Conservation (phyloP, 768 basidiomycete species). For the Lactarius pseudohatsudake region DNA sequence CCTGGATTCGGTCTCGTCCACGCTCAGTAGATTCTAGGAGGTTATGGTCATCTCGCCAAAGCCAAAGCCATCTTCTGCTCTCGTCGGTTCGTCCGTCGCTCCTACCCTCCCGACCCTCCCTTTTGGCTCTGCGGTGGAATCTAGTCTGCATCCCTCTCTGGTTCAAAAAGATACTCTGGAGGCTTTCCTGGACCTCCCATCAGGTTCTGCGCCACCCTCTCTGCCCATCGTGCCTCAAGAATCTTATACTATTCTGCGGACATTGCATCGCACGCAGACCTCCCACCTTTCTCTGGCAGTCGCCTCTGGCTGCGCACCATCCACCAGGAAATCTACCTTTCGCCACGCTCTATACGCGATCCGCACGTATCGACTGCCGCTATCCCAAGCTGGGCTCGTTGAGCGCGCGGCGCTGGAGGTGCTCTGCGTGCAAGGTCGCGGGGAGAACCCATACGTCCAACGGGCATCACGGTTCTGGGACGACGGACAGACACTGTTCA, state of each 20-base stretch:
- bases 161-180: background rate
- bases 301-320: conserved; percentile 14
- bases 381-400: conserved; percentile 14
- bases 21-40: conserved; percentile 21
- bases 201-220: background rate
- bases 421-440: conserved; percentile 4
- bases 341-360: conserved; percentile 27
- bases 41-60: conserved; percentile 30
- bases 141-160: background rate
- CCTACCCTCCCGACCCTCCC: conserved; percentile 14
- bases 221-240: conserved; percentile 5
- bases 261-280: conserved; percentile 24
- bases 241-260: conserved; percentile 28
- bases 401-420: conserved; percentile 25
- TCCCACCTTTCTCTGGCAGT: conserved; percentile 25
- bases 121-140: conserved; percentile 4
- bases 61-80: conserved; percentile 7
- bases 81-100: background rate
- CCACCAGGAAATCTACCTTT: conserved; percentile 17
- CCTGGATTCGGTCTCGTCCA: background rate
- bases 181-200: background rate
- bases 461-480: conserved; percentile 28
- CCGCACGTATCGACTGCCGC: conserved; percentile 26
- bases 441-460: conserved; percentile 24
- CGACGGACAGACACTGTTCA: conserved; percentile 24